phyloP scores from a whole-genome alignment of 345 rosid genomes.

The Eucalyptus regnans region DNA sequence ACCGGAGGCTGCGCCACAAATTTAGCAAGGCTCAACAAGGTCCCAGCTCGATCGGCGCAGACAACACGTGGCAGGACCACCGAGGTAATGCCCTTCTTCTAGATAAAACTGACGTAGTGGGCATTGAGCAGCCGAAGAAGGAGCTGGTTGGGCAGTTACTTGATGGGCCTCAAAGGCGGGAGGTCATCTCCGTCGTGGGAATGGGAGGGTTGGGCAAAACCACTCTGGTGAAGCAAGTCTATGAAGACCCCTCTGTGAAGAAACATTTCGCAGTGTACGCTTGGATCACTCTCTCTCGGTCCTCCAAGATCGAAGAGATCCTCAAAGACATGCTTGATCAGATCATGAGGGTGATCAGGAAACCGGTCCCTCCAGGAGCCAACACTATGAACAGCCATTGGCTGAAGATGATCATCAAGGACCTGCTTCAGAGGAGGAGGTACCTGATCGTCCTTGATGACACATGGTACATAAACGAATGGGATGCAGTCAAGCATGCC shows the following conservation, averaged over 20 bases:
- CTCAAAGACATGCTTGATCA: conserved; percentile 7
- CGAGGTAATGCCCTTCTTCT: conserved; percentile 15
- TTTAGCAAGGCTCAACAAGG: neutral
- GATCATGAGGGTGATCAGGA: conserved; percentile 1
- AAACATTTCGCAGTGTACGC: conserved; percentile 4
- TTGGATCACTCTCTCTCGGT: conserved; percentile 16
- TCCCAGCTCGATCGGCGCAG: neutral
- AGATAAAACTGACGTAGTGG: conserved; percentile 17
- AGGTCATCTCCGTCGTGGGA: conserved; percentile 11
- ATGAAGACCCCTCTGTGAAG: conserved; percentile 3
- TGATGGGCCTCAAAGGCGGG: neutral
- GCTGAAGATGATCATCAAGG: conserved; percentile 4
- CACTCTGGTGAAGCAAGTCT: conserved; percentile 20
- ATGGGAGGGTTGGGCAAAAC: conserved; percentile 35
- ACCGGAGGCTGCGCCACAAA: neutral
- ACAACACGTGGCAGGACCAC: neutral
- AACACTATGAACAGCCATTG: conserved; percentile 5
- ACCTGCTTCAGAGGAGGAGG: conserved; percentile 6
- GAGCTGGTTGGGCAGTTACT: conserved; percentile 1
- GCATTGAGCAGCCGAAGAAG: conserved; percentile 11
- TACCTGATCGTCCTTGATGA: conserved; percentile 23
- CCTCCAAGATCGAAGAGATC: conserved; percentile 1
- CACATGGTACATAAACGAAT: conserved; percentile 10
- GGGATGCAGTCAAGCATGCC: conserved; percentile 16
- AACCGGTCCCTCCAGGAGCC: conserved; percentile 13